Evolutionary conservation across 495 filamentous ascomycete genomes (phyloP), one percentile per base, ranked within the genome.

Genomic region (Penicillium bialowiezense): DNA sequence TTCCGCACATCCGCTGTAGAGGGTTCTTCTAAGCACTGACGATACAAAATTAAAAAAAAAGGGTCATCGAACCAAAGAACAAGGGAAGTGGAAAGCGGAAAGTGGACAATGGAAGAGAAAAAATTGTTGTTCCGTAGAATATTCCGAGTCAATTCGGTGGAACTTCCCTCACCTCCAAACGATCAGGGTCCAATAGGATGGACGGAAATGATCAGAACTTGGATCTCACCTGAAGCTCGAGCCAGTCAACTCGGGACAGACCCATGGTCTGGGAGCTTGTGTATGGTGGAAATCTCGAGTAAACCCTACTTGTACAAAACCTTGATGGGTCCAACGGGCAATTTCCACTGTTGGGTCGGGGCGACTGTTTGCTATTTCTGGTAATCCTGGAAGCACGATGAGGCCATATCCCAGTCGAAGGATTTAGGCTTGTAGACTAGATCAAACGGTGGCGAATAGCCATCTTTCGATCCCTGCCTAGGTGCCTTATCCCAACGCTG

Each of bases 131-230:
- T n/a, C n/a, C n/a, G n/a, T n/a, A n/a, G n/a, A n/a, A n/a, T n/a
- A n/a, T n/a, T n/a, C n/a, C n/a, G 42, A 48, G 53, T 44, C 48
- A 44, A 48, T 29, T 29, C 10, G 19, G 51, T 58, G 51, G 58
- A 49, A 49, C 46, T 49, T 23, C 40, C 54, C 34, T 44, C 28
- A 24, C 28, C 51, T 51, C 48, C 54, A 48, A 58, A 55, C 36
- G 44, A 52, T 48, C 55, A 49, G 21, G 50, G 51, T 44, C 40
- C 44, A 44, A 58, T 61, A 33, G 14, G 39, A 43, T 47, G 29
- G n/a, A 39, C 18, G 21, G 23, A 28, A 32, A 33, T 39, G 53
- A 52, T 53, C 54, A 60, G 26, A 24, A 43, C n/a, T 6, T 45
- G 39, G 29, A 53, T 40, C 45, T 48, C 13, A 48, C 19, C 28